Evolutionary conservation across 768 basidiomycete genomes (phyloP), one percentile per base, ranked within the genome.

Genomic region (Trametes elegans): DNA sequence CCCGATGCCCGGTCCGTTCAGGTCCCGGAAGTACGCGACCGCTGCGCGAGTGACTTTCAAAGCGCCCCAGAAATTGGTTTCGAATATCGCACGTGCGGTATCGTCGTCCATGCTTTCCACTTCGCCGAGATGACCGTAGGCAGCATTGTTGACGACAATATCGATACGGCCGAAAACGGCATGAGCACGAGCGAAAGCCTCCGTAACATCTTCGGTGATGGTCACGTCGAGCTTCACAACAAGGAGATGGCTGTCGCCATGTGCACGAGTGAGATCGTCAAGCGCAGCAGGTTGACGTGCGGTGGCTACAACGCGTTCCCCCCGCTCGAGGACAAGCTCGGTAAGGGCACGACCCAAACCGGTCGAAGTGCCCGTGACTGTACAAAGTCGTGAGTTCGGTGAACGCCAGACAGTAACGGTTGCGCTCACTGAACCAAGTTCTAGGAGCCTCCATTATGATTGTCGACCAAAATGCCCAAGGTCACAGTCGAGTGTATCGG

Each of bases 11-110:
- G 74, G 71, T n/a, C 66, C 58, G 54, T 76, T 75, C 0, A 62
- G 59, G 7, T 75, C 74, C 26, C 74, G 67, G 56, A 76, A 72
- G 48, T 65, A 67, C 46, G 52, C 55, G 40, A 76, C 59, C 0
- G 72, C 70, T 29, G 65, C 73, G 27, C 49, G 59, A 24, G 56
- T 70, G 36, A 75, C 73, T 19, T 63, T 53, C 0, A 59, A 53
- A 0, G 66, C 62, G 7, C 68, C 65, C 65, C 63, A 69, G 48
- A 66, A 66, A 43, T 66, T 62, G 6, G 64, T 60, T 32, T 69
- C 68, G 32, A 69, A 58, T 41, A 64, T 16, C 2, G 27, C 49
- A 2, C 60, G 50, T 11, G 62, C 64, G 14, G 23, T 18, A 21
- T 47, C 52, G 16, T 62, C 60, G 6, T 55, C 56, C 11, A 49